phyloP scores from a whole-genome alignment of 768 basidiomycete species.

The Auricularia sp. region DNA sequence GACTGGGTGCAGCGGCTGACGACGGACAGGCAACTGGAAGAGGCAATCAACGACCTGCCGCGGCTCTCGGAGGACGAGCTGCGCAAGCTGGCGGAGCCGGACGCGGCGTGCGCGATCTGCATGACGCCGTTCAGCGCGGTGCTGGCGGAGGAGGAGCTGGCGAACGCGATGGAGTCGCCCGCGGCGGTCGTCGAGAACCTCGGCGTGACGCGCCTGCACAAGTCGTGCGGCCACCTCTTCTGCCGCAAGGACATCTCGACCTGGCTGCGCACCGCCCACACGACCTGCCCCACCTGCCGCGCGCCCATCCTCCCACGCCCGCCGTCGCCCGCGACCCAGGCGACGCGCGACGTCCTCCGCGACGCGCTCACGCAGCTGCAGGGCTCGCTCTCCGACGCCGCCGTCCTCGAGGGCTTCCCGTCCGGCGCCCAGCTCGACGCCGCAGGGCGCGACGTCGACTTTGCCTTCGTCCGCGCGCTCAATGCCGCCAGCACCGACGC shows the following conservation, averaged over 20 bases:
- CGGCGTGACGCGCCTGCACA: slow-evolving; percentile 63
- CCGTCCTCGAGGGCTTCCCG: background rate
- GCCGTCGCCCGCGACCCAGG: background rate
- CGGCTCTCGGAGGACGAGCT: slow-evolving; percentile 42
- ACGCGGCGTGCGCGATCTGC: slow-evolving; percentile 68
- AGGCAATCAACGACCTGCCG: slow-evolving; percentile 38
- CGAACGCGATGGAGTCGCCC: slow-evolving; percentile 67
- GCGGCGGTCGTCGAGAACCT: slow-evolving; percentile 58
- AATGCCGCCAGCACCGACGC: background rate
- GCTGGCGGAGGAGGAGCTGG: slow-evolving; percentile 65
- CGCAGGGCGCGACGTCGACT: background rate
- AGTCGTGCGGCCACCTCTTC: slow-evolving; percentile 50
- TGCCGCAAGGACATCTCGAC: slow-evolving; percentile 52
- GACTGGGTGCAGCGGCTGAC: background rate
- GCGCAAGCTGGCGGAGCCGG: slow-evolving; percentile 37
- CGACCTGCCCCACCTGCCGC: slow-evolving; percentile 61
- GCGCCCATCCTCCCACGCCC: slow-evolving; percentile 25
- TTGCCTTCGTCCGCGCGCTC: background rate
- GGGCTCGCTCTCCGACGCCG: background rate
- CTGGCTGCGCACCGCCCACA: slow-evolving; percentile 26
- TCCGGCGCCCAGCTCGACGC: background rate
- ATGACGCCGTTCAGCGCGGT: slow-evolving; percentile 56
- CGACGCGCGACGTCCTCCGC: background rate
- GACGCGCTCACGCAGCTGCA: background rate
- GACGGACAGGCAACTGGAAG: slow-evolving; percentile 13